A percentile compares a stretch with the other conserved stretches of the same genome.
Conservation (phyloP, 2,329 filamentous ascomycete genomes). For the Pyrenophora tritici-repentis region DNA sequence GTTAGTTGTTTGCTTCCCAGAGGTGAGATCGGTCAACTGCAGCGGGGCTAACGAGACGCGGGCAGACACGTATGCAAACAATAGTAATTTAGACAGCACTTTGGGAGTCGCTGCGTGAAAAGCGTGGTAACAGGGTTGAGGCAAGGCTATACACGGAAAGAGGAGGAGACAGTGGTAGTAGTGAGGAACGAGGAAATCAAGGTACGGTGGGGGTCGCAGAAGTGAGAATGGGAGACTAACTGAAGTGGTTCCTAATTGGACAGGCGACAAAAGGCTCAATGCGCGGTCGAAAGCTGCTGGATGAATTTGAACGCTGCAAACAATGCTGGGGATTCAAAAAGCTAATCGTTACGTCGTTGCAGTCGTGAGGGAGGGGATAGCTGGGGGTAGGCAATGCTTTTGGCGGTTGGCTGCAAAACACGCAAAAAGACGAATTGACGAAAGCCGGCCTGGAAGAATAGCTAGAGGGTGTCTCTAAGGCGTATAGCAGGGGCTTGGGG, state of each 20-base stretch:
- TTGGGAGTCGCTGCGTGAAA: constrained; percentile 13
- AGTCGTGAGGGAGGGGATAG: constrained; percentile 43
- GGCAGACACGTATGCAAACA: constrained; percentile 42
- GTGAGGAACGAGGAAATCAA: no score
- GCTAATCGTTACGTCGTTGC: constrained; percentile 50
- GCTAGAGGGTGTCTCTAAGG: constrained; percentile 10
- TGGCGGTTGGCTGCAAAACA: constrained; percentile 38
- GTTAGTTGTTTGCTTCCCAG: constrained; percentile 44
- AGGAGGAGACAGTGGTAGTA: no score
- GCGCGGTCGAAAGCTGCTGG: constrained; percentile 13
- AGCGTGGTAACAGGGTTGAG: neutral
- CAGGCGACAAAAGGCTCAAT: constrained; percentile 17
- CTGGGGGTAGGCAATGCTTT: constrained; percentile 35
- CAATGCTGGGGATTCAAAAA: constrained; percentile 47
- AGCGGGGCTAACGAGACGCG: constrained; percentile 32
- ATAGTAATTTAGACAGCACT: constrained; percentile 15
- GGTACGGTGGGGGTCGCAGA: constrained; percentile 1
- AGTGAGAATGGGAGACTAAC: constrained; percentile 17
- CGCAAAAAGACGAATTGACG: constrained; percentile 37
- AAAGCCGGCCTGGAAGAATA: constrained; percentile 38
- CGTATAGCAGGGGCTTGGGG: constrained; percentile 26
- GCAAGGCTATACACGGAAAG: no score
- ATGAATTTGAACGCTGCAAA: constrained; percentile 46
- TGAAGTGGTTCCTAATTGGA: constrained; percentile 19
- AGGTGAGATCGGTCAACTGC: constrained; percentile 23